Evolutionary conservation across 2,329 filamentous ascomycete species (phyloP), one percentile per base, ranked within the genome.

Genomic region (Thermothelomyces thermophilus): DNA sequence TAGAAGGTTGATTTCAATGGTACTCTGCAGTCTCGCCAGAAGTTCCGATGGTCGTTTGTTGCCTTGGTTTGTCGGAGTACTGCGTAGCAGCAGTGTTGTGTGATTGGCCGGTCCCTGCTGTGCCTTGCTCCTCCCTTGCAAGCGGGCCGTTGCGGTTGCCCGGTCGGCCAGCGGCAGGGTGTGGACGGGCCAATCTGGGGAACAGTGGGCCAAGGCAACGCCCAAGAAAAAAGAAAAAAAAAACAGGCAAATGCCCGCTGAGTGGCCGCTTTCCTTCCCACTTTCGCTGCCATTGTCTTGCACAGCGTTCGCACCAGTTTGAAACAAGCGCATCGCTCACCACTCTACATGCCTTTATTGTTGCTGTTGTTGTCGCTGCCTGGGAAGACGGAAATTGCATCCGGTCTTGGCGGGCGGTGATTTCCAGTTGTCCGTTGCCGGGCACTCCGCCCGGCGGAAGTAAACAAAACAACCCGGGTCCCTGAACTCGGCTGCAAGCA

Each of bases 71-170:
- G 7, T n/a, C n/a, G n/a, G n/a, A n/a, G n/a, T n/a, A n/a, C n/a
- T n/a, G 19, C 22, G 36, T 19, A 19, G 36, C 36, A 6, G n/a
- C 36, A 39, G 36, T 5, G 3, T 11, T 1, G 35, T 5, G 17
- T 31, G 33, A 35, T 48, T 43, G 33, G 24, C 9, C 20, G 4
- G 11, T 7, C 35, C 19, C 24, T 9, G 24, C 24, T 39, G 19
- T 39, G 20, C 36, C 20, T 22, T 17, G 22, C 17, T 10, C 33
- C 9, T 9, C 24, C 24, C 9, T 26, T 31, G 39, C 41, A 17
- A 16, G 26, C 24, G 46, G 41, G 30, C 41, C 41, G 42, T 46
- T 41, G 40, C 47, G 41, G 48, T 50, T 50, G 48, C 48, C 48
- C 48, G 48, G 48, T 26, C 41, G 36, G 41, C 41, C 22, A 19